phyloP scores from a whole-genome alignment of 306 rosid genomes.

The Quercus suber region DNA sequence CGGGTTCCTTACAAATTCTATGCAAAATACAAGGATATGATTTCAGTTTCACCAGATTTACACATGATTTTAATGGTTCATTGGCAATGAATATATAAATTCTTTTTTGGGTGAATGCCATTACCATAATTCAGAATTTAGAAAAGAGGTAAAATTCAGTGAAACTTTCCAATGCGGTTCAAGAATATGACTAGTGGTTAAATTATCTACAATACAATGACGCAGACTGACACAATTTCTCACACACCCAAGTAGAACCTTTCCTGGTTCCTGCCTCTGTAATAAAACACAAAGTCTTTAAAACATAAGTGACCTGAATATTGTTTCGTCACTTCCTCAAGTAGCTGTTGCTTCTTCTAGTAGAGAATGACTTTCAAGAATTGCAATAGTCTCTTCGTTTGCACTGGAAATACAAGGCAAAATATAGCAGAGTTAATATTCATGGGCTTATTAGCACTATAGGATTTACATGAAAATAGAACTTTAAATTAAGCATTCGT shows the following conservation, averaged over 20 bases:
- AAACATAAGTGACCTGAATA: constrained; percentile 5
- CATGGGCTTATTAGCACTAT: neutral
- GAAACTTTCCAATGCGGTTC: neutral
- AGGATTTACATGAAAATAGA: neutral
- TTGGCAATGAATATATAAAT: neutral
- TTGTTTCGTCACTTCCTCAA: constrained; percentile 21
- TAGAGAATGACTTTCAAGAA: constrained; percentile 58
- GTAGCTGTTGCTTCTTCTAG: constrained; percentile 34
- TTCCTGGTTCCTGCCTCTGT: too few species aligned
- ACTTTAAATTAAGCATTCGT: neutral
- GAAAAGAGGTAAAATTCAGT: neutral
- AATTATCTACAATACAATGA: neutral
- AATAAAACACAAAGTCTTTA: neutral
- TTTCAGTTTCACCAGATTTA: neutral
- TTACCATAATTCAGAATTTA: neutral
- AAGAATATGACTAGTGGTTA: neutral
- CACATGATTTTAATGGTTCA: neutral
- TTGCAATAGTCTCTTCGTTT: constrained; percentile 57
- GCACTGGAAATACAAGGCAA: constrained; percentile 49
- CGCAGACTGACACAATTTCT: neutral
- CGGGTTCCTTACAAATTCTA: neutral
- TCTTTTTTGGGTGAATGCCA: neutral
- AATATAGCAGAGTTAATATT: constrained; percentile 15
- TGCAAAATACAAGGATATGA: neutral
- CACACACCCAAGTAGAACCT: constrained; percentile 21